Evolutionary conservation across 2,329 filamentous ascomycete genomes (phyloP).

Genomic region (Fusarium sp.): DNA sequence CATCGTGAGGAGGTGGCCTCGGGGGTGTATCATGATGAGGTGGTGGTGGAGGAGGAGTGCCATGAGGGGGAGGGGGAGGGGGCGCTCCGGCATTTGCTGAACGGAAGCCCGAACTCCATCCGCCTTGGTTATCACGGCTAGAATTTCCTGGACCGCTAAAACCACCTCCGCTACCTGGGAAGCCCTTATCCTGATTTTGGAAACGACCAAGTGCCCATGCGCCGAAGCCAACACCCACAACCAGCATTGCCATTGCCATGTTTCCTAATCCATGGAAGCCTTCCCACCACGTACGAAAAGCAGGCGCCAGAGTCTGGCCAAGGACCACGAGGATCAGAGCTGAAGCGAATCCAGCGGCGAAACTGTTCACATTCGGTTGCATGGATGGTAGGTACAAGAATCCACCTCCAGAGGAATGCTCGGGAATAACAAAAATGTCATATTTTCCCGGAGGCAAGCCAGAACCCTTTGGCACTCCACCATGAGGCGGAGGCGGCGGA

Average conservation of each 20-base stretch:
- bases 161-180: conserved; percentile 28
- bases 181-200: conserved; percentile 44
- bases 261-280: conserved; percentile 77
- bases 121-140: conserved; percentile 38
- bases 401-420: conserved; percentile 86
- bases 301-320: conserved; percentile 78
- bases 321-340: conserved; percentile 77
- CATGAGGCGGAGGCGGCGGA: conserved; percentile 88
- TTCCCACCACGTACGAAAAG: conserved; percentile 77
- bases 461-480: conserved; percentile 74
- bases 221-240: conserved; percentile 76
- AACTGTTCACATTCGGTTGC: conserved; percentile 87
- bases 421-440: conserved; percentile 96
- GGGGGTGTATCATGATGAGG: conserved; percentile 44
- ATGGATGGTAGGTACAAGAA: conserved; percentile 96
- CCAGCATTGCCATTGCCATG: conserved; percentile 75
- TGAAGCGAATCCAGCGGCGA: conserved; percentile 84
- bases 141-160: conserved; percentile 35
- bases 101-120: conserved; percentile 46
- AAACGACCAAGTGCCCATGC: conserved; percentile 72
- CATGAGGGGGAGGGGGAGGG: conserved; percentile 46
- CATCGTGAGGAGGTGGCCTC: conserved; percentile 43
- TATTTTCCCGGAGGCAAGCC: conserved; percentile 90
- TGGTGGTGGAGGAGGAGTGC: conserved; percentile 50
- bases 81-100: conserved; percentile 47